Percentiles rank a stretch among this genome's conserved stretches.
phyloP scores from a whole-genome alignment of 129 eudicot genomes.

The Solidago caesia region DNA sequence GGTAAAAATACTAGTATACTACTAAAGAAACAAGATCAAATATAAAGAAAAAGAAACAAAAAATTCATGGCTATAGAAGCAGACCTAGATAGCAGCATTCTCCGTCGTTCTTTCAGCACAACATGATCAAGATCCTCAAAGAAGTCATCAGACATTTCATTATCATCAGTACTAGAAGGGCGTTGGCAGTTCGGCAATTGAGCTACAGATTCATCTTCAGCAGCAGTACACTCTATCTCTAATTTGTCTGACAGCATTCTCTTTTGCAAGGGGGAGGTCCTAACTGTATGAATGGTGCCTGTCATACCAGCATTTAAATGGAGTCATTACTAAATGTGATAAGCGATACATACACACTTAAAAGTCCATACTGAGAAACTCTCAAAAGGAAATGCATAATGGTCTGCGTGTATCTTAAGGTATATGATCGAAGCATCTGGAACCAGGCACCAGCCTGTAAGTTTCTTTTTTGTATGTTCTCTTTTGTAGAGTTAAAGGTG shows the following conservation, averaged over 20 bases:
- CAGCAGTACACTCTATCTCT: conserved; percentile 26
- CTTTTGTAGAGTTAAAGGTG: background rate
- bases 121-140: conserved; percentile 66
- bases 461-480: background rate
- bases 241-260: conserved; percentile 2
- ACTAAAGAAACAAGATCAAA: conserved; percentile 16
- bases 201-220: conserved; percentile 21
- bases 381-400: background rate
- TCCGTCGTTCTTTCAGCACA: conserved; percentile 55
- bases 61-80: background rate
- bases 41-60: background rate
- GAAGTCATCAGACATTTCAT: conserved; percentile 32
- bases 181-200: conserved; percentile 9
- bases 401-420: background rate
- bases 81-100: conserved; percentile 69
- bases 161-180: conserved; percentile 19
- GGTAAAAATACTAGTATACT: conserved; percentile 6
- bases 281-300: conserved; percentile 11
- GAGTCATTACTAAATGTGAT: background rate
- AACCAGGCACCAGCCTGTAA: background rate
- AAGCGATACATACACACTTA: conserved; percentile 17
- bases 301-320: conserved; percentile 14
- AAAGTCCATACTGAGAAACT: conserved; percentile 7
- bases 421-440: background rate
- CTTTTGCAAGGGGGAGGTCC: conserved; percentile 12